Conservation (phyloP, 176 grass and related monocot species). For the Cocos nucifera region DNA sequence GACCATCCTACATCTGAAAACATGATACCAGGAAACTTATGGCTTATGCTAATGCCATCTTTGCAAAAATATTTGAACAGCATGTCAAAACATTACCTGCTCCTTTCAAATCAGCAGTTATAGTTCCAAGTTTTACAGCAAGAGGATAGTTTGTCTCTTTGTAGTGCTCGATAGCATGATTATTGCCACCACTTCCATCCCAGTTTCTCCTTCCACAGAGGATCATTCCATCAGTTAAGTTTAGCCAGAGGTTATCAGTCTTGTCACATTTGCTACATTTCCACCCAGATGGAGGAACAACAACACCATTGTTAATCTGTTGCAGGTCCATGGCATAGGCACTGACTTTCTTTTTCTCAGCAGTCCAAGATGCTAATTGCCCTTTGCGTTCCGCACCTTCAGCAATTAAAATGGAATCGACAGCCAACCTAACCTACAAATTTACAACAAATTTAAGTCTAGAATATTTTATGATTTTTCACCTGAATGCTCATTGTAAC, state of each 20-base stretch:
- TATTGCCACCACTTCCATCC: constrained; percentile 94
- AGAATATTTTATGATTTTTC: too few species aligned
- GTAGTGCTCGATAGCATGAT: constrained; percentile 91
- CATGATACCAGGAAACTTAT: too few species aligned
- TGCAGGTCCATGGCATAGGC: constrained; percentile 66
- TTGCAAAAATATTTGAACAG: too few species aligned
- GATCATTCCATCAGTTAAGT: constrained; percentile 90
- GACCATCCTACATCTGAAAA: too few species aligned
- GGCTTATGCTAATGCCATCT: too few species aligned
- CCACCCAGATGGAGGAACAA: constrained; percentile 84
- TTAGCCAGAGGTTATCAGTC: constrained; percentile 96
- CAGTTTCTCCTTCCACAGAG: constrained; percentile 77
- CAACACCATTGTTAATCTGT: constrained; percentile 78
- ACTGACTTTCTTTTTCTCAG: constrained; percentile 80
- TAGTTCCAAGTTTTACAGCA: constrained; percentile 87
- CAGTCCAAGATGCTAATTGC: constrained; percentile 82
- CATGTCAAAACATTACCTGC: constrained; percentile 70
- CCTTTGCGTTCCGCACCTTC: constrained; percentile 77
- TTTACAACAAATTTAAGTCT: not conserved
- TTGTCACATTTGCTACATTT: constrained; percentile 96
- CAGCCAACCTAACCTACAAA: constrained; percentile 73
- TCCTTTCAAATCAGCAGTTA: constrained; percentile 72
- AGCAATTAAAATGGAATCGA: constrained; percentile 78
- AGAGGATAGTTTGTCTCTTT: constrained; percentile 84
- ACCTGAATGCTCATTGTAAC: not conserved